Percentiles rank a stretch among this genome's conserved stretches.
These are phyloP conservation scores for Macrocybe sp. DNA, from an alignment of 1,284 basidiomycete species.

Conservation along the genomic window DNA sequence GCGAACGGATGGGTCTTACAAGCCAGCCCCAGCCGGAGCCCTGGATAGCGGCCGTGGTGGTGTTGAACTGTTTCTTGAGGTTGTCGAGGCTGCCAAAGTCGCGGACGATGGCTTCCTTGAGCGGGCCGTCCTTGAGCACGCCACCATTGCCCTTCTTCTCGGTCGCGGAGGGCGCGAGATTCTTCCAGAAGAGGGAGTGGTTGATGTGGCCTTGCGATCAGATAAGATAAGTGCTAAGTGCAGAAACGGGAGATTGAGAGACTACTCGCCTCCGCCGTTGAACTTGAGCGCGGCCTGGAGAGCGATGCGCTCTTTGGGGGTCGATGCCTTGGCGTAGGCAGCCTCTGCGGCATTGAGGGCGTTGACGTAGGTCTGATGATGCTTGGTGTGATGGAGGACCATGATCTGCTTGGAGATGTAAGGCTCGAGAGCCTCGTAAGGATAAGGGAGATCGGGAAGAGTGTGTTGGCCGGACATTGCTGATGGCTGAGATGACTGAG, in stretches of 20 bases:
- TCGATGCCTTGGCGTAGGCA: slow-evolving; percentile 55
- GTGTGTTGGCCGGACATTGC: neutral
- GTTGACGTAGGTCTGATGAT: slow-evolving; percentile 80
- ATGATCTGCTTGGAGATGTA: slow-evolving; percentile 81
- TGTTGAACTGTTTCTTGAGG: slow-evolving; percentile 66
- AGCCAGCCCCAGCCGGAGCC: slow-evolving; percentile 96
- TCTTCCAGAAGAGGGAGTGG: slow-evolving; percentile 94
- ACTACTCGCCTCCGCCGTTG: slow-evolving; percentile 57
- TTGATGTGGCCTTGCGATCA: slow-evolving; percentile 69
- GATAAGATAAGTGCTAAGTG: slow-evolving; percentile 13
- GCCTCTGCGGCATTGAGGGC: slow-evolving; percentile 75
- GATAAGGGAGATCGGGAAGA: slow-evolving; percentile 77
- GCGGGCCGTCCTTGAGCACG: slow-evolving; percentile 54
- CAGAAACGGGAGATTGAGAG: slow-evolving; percentile 12
- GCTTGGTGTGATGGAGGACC: slow-evolving; percentile 84
- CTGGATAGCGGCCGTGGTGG: slow-evolving; percentile 79
- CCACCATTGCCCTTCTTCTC: slow-evolving; percentile 53
- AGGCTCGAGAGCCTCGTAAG: slow-evolving; percentile 86
- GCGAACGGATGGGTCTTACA: slow-evolving; percentile 36
- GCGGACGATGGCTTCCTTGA: slow-evolving; percentile 65
- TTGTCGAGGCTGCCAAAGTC: slow-evolving; percentile 70
- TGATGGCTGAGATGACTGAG: no score
- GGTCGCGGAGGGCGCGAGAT: slow-evolving; percentile 60
- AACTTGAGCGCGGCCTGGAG: slow-evolving; percentile 48
- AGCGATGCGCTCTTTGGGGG: slow-evolving; percentile 76